Percentiles rank a stretch among this genome's conserved stretches.
Evolutionary conservation across 495 filamentous ascomycete species (phyloP).

Genomic region (Astrothelium subdiscretum): DNA sequence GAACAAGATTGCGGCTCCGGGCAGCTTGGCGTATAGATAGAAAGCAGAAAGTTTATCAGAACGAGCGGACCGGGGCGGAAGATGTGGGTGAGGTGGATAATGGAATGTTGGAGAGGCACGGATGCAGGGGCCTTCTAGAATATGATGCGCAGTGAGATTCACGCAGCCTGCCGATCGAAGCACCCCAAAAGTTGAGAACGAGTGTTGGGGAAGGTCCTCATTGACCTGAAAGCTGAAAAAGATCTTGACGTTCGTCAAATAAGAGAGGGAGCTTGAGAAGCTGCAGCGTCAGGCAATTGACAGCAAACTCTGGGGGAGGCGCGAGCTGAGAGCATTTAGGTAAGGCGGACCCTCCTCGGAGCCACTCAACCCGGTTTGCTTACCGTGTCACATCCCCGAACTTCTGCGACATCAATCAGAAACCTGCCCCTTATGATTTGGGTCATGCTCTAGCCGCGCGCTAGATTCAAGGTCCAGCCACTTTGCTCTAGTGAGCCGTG

Average conservation of each 20-base stretch:
- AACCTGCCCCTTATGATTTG: not conserved
- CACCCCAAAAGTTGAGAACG: not conserved
- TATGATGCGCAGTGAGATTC: not conserved
- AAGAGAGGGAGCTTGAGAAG: not conserved
- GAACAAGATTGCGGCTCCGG: not conserved
- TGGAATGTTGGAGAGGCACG: slow-evolving; percentile 1
- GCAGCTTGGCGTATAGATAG: not conserved
- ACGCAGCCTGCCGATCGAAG: not conserved
- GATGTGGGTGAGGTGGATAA: not conserved
- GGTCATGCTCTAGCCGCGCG: not conserved
- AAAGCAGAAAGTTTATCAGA: too few species aligned
- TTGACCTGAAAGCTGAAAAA: not conserved
- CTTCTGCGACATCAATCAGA: not conserved
- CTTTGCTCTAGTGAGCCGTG: not conserved
- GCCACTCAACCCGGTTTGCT: not conserved
- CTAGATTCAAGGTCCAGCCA: not conserved
- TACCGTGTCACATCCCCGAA: not conserved
- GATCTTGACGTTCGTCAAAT: not conserved
- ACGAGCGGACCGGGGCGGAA: not conserved
- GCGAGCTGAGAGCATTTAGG: too few species aligned
- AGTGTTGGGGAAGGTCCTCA: not conserved
- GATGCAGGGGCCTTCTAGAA: not conserved
- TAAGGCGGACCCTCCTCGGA: not conserved
- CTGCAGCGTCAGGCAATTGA: not conserved
- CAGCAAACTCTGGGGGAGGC: not conserved